These are phyloP conservation scores for Ophiocordyceps camponoti-leonardi DNA, from an alignment of 2,329 filamentous ascomycete species.

Conservation along the genomic window DNA sequence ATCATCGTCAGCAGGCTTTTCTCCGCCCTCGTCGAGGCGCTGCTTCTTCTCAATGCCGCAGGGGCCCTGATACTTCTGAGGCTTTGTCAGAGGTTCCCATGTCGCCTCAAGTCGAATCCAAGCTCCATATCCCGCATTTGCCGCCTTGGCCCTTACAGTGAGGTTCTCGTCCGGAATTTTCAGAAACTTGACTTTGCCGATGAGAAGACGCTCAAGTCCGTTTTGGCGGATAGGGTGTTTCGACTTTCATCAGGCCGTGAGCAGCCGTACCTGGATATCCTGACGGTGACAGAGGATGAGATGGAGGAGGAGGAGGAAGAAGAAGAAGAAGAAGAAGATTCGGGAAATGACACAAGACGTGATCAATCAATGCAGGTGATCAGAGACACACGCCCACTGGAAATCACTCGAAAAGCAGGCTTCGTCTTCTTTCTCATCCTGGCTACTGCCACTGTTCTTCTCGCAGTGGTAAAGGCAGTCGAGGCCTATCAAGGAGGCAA, in stretches of 20 bases:
- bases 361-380: too few species aligned
- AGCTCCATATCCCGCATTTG: constrained; percentile 8
- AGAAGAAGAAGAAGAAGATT: not conserved
- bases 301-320: not conserved
- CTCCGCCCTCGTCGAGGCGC: constrained; percentile 11
- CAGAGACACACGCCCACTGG: constrained; percentile 4
- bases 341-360: too few species aligned
- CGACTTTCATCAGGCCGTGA: constrained; percentile 1
- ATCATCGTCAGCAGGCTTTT: constrained; percentile 16
- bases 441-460: not conserved
- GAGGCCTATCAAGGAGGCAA: not conserved
- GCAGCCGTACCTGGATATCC: not conserved
- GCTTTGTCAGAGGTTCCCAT: constrained; percentile 1
- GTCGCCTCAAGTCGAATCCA: constrained; percentile 9
- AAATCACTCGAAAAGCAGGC: not conserved
- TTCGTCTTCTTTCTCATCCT: not conserved
- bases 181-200: constrained; percentile 2
- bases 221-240: constrained; percentile 5
- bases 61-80: constrained; percentile 6
- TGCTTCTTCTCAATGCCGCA: constrained; percentile 9
- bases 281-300: not conserved
- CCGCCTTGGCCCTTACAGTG: constrained; percentile 5
- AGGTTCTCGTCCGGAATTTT: constrained; percentile 1
- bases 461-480: not conserved
- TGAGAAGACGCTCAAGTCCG: constrained; percentile 1